These are phyloP conservation scores for Termitomyces sp. DNA, from an alignment of 768 basidiomycete species.

Conservation along the genomic window DNA sequence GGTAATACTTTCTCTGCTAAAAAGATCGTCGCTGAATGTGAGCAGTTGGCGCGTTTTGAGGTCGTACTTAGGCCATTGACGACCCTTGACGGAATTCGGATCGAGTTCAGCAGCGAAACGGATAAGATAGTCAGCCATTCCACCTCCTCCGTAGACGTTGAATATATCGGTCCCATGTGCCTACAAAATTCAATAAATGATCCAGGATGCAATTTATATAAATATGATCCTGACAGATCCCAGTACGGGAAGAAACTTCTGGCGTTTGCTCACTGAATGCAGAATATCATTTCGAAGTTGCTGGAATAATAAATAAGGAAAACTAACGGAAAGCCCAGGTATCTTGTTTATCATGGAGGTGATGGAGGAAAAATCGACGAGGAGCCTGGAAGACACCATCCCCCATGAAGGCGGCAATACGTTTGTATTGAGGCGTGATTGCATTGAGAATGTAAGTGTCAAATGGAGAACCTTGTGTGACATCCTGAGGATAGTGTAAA, in stretches of 20 bases:
- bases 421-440: constrained; percentile 43
- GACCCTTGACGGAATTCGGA: constrained; percentile 32
- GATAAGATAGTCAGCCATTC: constrained; percentile 41
- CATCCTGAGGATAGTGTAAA: constrained; percentile 31
- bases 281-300: neutral
- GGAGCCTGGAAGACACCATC: constrained; percentile 47
- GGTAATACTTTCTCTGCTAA: constrained; percentile 24
- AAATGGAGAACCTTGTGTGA: constrained; percentile 46
- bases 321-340: constrained; percentile 38
- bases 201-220: constrained; percentile 5
- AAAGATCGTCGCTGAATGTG: constrained; percentile 32
- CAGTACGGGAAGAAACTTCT: constrained; percentile 16
- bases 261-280: constrained; percentile 1
- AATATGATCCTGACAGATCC: constrained; percentile 30
- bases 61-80: constrained; percentile 41
- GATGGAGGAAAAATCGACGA: constrained; percentile 37
- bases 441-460: constrained; percentile 38
- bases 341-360: constrained; percentile 30
- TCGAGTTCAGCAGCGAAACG: constrained; percentile 37
- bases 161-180: constrained; percentile 37
- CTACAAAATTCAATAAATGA: constrained; percentile 15
- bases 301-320: neutral
- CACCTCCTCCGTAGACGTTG: constrained; percentile 33
- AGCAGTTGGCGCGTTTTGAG: constrained; percentile 28
- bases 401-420: constrained; percentile 43